Evolutionary conservation across 331 rosid genomes (phyloP).

Genomic region (Pyracantha coccinea): DNA sequence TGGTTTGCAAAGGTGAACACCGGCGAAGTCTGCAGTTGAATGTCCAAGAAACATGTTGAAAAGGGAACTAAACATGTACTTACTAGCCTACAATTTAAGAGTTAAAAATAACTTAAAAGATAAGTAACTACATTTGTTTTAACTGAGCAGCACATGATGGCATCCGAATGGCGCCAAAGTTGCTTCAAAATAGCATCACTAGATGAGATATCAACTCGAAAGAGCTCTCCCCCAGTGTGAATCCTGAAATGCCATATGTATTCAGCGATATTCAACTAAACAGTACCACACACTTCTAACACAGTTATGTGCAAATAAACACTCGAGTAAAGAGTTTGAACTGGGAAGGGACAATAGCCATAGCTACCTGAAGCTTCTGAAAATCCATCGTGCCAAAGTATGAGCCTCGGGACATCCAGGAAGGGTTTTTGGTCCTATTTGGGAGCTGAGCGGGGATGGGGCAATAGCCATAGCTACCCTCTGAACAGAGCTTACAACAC

Average conservation of each 20-base stretch:
- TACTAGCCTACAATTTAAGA: neutral
- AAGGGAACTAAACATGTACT: neutral
- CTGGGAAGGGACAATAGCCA: too few species aligned
- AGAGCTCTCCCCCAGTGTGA: conserved; percentile 69
- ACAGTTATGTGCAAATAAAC: neutral
- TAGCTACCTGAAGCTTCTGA: conserved; percentile 66
- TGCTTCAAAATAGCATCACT: conserved; percentile 77
- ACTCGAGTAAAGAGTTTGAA: neutral
- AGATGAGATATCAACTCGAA: conserved; percentile 41
- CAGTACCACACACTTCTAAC: neutral
- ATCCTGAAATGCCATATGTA: conserved; percentile 31
- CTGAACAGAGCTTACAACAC: conserved; percentile 90
- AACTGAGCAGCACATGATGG: conserved; percentile 90
- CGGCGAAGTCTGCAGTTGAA: conserved; percentile 64
- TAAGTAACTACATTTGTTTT: conserved; percentile 51
- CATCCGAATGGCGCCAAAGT: conserved; percentile 91
- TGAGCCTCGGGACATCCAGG: conserved; percentile 93
- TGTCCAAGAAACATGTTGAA: neutral
- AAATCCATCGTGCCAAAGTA: conserved; percentile 79
- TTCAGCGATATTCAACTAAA: neutral
- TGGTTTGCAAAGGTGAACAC: conserved; percentile 91
- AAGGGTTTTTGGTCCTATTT: conserved; percentile 59
- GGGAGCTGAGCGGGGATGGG: conserved; percentile 62
- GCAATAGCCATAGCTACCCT: conserved; percentile 98
- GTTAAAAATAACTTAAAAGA: neutral